Base-by-base conservation (phyloP, 2,329 filamentous ascomycete genomes). In the Fusarium anguioides region DNA sequence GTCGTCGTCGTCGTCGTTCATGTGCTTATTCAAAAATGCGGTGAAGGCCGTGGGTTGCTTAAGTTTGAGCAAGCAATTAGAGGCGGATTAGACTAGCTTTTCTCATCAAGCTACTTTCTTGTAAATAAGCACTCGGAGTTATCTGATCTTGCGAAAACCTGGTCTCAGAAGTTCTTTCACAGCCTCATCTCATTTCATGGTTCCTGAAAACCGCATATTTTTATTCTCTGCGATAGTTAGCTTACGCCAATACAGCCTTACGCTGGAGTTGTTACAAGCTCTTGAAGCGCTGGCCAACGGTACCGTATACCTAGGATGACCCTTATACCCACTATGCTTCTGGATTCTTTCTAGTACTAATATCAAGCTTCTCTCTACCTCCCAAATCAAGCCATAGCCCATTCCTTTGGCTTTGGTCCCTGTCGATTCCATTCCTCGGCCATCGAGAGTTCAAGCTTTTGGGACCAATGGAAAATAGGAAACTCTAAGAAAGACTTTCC, bases 341-440 rank as follows among this genome's bases (percentile, higher is more conserved):
- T 68, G 59, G 44, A 49, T 64, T 42, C 27, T 60, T 60, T 67
- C 64, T 68, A 63, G 52, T 27, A 59, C 40, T 31, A 42, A 41
- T 20, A 46, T 45, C 53, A 29, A 35, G 48, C 64, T 53, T 63
- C 47, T 37, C 45, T 35, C 39, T 45, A 40, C 50, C 58, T 64
- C 46, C 60, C 23, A 47, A 26, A 54, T 59, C 47, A 37, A 67
- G 44, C 52, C 17, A 41, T 64, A 57, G 52, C 8, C 42, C 44
- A 54, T 52, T 42, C 29, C 26, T 66, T 39, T 40, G 31, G 37
- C 24, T 52, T 50, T 60, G 31, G 60, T 52, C 24, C 47, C 48
- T 64, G 60, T 64, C 64, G 63, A 66, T 67, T 42, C 37, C 51
- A 66, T 67, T 68, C 58, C 64, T 64, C 40, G 44, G 27, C 8